Conservation (phyloP, 805 yeast species). For the Saccharomycodes ludwigii region DNA sequence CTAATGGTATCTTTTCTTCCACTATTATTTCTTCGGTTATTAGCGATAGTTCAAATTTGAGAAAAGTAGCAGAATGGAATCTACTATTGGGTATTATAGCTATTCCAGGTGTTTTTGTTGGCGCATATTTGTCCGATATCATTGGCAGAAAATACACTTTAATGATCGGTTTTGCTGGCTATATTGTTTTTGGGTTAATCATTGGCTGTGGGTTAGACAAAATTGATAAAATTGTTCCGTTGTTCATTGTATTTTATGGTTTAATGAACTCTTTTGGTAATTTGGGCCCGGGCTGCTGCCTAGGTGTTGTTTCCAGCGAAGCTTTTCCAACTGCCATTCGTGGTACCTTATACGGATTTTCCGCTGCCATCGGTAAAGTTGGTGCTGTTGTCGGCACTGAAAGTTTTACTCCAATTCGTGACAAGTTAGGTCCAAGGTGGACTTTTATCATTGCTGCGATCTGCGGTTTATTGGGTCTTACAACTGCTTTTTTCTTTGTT, state of each 20-base stretch:
- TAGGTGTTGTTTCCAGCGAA: conserved; percentile 59
- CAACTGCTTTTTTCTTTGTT: conserved; percentile 44
- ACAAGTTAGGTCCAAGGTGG: conserved; percentile 53
- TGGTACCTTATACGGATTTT: conserved; percentile 62
- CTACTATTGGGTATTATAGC: conserved; percentile 51
- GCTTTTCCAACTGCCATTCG: conserved; percentile 65
- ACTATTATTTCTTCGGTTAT: conserved; percentile 48
- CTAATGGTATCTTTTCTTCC: conserved; percentile 59
- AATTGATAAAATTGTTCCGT: conserved; percentile 42
- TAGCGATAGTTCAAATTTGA: conserved; percentile 29
- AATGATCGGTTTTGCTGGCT: conserved; percentile 60
- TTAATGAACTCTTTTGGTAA: conserved; percentile 59
- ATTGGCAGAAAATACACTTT: conserved; percentile 64
- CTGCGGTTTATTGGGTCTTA: conserved; percentile 54
- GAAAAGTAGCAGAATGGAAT: conserved; percentile 61
- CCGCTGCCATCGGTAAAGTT: conserved; percentile 72
- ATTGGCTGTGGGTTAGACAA: conserved; percentile 53
- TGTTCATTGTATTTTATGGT: conserved; percentile 64
- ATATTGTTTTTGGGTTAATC: conserved; percentile 57
- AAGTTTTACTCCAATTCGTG: conserved; percentile 56
- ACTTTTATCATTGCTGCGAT: conserved; percentile 72
- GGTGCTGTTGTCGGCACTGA: conserved; percentile 81
- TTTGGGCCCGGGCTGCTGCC: conserved; percentile 67
- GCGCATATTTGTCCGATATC: conserved; percentile 51
- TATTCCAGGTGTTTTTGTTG: conserved; percentile 61